Percentiles rank a stretch among this genome's conserved stretches.
phyloP scores from a whole-genome alignment of 345 rosid species.

The Anacardium occidentale region DNA sequence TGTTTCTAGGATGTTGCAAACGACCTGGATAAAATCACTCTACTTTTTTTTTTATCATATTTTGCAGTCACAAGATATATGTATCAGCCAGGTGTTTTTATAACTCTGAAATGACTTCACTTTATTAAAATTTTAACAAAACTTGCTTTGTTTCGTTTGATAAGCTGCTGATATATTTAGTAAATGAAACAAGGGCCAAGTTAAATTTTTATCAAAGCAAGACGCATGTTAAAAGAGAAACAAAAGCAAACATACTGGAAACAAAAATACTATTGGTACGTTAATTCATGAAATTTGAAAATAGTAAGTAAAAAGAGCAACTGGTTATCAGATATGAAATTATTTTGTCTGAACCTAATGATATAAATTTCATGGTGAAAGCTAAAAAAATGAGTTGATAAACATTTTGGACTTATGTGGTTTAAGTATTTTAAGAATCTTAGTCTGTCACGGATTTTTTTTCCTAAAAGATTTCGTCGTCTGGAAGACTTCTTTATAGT shows the following conservation, averaged over 20 bases:
- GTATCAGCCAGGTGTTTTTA: not conserved
- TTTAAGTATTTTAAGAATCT: not conserved
- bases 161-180: not conserved
- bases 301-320: no score
- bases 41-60: not conserved
- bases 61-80: not conserved
- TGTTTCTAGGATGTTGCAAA: not conserved
- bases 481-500: not conserved
- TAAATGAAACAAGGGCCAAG: slow-evolving; percentile 12
- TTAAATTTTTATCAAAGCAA: slow-evolving; percentile 7
- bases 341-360: not conserved
- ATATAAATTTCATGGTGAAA: not conserved
- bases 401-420: not conserved
- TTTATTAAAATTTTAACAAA: not conserved
- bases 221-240: not conserved
- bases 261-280: no score
- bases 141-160: not conserved
- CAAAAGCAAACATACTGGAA: not conserved
- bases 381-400: not conserved
- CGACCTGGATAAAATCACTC: slow-evolving; percentile 5
- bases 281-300: not conserved
- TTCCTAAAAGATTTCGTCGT: not conserved
- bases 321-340: not conserved
- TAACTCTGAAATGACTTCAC: slow-evolving; percentile 1
- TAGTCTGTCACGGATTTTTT: not conserved